Percentiles rank a stretch among this genome's conserved stretches.
Conservation (phyloP, 2,329 filamentous ascomycete species). For the Aspergillus tanneri region DNA sequence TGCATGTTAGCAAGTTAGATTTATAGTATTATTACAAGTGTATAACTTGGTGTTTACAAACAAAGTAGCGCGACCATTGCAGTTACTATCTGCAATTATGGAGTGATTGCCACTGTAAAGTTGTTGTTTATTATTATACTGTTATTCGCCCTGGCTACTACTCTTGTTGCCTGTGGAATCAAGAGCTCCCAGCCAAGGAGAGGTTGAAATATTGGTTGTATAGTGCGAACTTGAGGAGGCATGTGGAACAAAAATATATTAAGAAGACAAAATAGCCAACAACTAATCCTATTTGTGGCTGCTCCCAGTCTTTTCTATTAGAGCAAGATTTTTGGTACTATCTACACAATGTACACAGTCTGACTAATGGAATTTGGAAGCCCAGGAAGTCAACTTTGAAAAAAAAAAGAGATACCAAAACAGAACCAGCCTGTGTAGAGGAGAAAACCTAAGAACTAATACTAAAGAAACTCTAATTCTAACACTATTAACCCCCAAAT, state of each 20-base stretch:
- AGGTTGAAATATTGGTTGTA: conserved; percentile 4
- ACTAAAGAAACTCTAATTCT: too few relatives aligned
- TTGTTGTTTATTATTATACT: conserved; percentile 1
- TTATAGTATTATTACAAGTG: not conserved
- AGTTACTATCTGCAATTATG: not conserved
- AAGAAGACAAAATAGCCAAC: conserved; percentile 3
- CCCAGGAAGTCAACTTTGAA: too few relatives aligned
- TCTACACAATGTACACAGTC: conserved; percentile 8
- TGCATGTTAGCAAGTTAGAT: too few relatives aligned
- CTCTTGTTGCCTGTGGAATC: conserved; percentile 9
- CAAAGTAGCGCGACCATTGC: not conserved
- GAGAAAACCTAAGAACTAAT: too few relatives aligned
- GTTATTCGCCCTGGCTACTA: conserved; percentile 9
- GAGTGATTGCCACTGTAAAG: not conserved
- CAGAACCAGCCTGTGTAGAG: too few relatives aligned
- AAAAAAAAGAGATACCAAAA: too few relatives aligned
- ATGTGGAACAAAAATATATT: conserved; percentile 7
- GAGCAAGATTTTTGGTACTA: conserved; percentile 6
- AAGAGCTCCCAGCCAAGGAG: not conserved
- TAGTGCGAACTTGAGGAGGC: not conserved
- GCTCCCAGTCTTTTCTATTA: not conserved
- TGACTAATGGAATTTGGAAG: too few relatives aligned
- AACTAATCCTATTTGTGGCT: conserved; percentile 5
- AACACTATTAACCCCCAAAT: too few relatives aligned
- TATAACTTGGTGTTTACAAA: not conserved